Conservation (phyloP, 495 filamentous ascomycete species). For the Aspergillus funiculosus region DNA sequence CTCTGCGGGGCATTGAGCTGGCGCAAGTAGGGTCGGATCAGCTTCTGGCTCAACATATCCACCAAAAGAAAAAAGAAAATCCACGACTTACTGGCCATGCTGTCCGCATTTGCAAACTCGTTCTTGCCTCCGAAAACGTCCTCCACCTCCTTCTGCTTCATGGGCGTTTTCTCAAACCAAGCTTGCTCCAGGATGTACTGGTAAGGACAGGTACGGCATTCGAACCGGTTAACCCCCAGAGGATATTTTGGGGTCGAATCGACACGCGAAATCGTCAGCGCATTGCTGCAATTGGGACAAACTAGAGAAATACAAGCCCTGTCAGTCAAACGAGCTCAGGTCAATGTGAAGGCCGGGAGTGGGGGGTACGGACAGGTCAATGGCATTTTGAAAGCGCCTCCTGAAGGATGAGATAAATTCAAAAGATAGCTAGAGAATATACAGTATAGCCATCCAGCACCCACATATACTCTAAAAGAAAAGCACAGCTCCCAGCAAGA, state of each 20-base stretch:
- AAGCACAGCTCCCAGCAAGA: slow-evolving; percentile 3
- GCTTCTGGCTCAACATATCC: neutral
- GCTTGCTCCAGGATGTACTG: slow-evolving; percentile 65
- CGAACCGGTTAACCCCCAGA: slow-evolving; percentile 63
- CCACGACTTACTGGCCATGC: slow-evolving; percentile 52
- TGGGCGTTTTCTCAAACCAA: slow-evolving; percentile 66
- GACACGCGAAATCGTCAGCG: slow-evolving; percentile 65
- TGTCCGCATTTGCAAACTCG: slow-evolving; percentile 86
- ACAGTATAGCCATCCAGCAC: slow-evolving; percentile 4
- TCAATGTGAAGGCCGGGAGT: neutral
- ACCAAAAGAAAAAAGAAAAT: neutral
- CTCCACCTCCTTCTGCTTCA: slow-evolving; percentile 78
- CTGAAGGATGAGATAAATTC: neutral
- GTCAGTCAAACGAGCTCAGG: slow-evolving; percentile 25
- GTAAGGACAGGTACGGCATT: slow-evolving; percentile 93
- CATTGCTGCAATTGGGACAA: slow-evolving; percentile 89
- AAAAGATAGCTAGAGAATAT: neutral
- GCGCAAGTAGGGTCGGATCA: slow-evolving; percentile 10
- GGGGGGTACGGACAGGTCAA: slow-evolving; percentile 36
- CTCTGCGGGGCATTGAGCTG: slow-evolving; percentile 71
- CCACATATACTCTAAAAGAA: neutral
- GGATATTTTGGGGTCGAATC: slow-evolving; percentile 41
- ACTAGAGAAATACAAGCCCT: slow-evolving; percentile 44
- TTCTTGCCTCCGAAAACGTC: slow-evolving; percentile 85
- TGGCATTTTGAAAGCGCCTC: slow-evolving; percentile 28